Evolutionary conservation across 108 stramenopile species (phyloP).

Genomic region (Epithemia pelagica): DNA sequence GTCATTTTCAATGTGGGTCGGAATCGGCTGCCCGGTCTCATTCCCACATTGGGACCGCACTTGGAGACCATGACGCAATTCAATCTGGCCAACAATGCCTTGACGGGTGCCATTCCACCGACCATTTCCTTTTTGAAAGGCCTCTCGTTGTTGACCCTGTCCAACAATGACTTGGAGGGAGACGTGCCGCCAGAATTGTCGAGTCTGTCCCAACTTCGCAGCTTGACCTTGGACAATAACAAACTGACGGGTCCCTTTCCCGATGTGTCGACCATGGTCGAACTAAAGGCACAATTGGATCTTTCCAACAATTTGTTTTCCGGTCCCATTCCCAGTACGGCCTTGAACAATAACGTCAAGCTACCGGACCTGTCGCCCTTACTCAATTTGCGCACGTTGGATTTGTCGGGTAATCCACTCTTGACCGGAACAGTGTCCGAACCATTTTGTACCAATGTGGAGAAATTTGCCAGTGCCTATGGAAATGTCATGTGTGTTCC

Average conservation of each 20-base stretch:
- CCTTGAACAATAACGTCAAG: not conserved
- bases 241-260: constrained; percentile 38
- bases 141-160: constrained; percentile 21
- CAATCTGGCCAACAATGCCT: not conserved
- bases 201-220: constrained; percentile 13
- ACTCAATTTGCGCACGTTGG: not conserved
- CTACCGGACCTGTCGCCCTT: not conserved
- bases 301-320: not conserved
- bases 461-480: not conserved
- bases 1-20: not conserved
- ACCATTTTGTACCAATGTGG: not conserved
- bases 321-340: not conserved
- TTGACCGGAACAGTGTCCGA: not conserved
- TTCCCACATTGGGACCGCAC: not conserved
- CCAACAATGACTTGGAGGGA: constrained; percentile 8
- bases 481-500: not conserved
- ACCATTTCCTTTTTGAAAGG: constrained; percentile 23
- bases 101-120: constrained; percentile 25
- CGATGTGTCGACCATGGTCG: not conserved
- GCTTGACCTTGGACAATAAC: constrained; percentile 24
- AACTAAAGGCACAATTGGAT: not conserved
- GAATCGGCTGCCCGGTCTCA: not conserved
- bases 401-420: not conserved
- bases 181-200: constrained; percentile 8
- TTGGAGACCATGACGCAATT: not conserved